phyloP scores from a whole-genome alignment of 306 rosid species.

The Inga oerstediana region DNA sequence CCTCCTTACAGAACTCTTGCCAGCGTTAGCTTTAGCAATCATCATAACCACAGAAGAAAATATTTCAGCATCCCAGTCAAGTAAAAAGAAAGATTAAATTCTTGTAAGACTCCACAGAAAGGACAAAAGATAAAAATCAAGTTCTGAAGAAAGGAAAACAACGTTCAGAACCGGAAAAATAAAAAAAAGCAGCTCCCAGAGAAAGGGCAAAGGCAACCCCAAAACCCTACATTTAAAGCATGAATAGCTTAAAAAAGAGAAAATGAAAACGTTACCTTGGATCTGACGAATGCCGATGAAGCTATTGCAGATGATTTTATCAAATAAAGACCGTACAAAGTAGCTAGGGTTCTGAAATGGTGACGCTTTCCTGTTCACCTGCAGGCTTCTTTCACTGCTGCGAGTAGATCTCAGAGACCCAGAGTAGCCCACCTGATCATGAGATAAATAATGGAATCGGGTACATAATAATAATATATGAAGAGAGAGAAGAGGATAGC shows the following conservation, averaged over 20 bases:
- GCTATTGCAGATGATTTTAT: conserved; percentile 21
- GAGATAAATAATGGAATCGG: background rate
- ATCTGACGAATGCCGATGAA: conserved; percentile 36
- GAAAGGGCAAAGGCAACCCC: background rate
- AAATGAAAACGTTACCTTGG: background rate
- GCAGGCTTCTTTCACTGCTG: conserved; percentile 45
- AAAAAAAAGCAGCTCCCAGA: background rate
- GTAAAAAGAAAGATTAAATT: conserved; percentile 40
- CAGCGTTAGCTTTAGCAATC: background rate
- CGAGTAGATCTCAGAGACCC: conserved; percentile 59
- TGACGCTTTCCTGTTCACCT: conserved; percentile 39
- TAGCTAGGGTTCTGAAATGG: conserved; percentile 52
- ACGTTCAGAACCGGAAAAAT: background rate
- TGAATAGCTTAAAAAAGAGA: background rate
- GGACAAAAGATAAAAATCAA: background rate
- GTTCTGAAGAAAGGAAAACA: background rate
- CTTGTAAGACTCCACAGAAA: background rate
- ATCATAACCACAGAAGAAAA: conserved; percentile 1
- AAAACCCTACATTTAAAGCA: background rate
- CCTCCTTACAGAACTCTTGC: background rate
- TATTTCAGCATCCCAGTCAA: conserved; percentile 15
- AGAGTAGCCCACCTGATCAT: conserved; percentile 23
- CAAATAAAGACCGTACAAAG: conserved; percentile 18
- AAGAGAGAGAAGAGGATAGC: background rate
- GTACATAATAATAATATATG: background rate